These are phyloP conservation scores for Malus fusca DNA, from an alignment of 306 rosid genomes.

Conservation along the genomic window DNA sequence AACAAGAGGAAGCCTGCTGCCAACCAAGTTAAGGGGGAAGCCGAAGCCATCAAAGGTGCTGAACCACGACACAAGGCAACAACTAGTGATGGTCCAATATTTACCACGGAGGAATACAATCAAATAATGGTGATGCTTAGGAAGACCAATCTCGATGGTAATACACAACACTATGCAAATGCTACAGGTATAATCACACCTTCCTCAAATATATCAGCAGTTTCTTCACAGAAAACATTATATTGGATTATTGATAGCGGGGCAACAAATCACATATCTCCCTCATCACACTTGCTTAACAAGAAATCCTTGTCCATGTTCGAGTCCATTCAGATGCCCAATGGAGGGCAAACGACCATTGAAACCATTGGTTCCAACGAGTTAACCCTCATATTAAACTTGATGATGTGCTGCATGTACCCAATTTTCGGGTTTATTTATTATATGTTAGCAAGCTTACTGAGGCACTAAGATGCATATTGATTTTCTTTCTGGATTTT, in stretches of 20 bases:
- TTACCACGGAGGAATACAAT: too few species aligned
- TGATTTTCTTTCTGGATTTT: neutral
- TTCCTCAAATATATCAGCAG: too few species aligned
- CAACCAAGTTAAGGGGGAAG: too few species aligned
- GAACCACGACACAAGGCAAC: too few species aligned
- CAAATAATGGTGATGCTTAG: too few species aligned
- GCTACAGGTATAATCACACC: neutral
- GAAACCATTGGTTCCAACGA: neutral
- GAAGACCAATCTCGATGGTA: too few species aligned
- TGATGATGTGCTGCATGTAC: too few species aligned
- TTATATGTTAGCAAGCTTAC: neutral
- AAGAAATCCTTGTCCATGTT: neutral
- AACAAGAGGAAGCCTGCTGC: too few species aligned
- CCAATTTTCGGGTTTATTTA: neutral
- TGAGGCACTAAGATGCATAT: neutral
- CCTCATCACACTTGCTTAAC: neutral
- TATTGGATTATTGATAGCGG: neutral
- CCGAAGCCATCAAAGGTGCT: too few species aligned
- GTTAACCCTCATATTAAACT: neutral
- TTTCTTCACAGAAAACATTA: too few species aligned
- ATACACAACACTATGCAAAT: too few species aligned
- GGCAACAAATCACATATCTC: neutral
- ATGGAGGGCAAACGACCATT: neutral
- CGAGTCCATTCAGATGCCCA: neutral
- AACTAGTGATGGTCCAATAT: too few species aligned